Percentiles rank a stretch among this genome's conserved stretches.
These are phyloP conservation scores for Psilocybe tampanensis DNA, from an alignment of 768 basidiomycete species.

Conservation along the genomic window DNA sequence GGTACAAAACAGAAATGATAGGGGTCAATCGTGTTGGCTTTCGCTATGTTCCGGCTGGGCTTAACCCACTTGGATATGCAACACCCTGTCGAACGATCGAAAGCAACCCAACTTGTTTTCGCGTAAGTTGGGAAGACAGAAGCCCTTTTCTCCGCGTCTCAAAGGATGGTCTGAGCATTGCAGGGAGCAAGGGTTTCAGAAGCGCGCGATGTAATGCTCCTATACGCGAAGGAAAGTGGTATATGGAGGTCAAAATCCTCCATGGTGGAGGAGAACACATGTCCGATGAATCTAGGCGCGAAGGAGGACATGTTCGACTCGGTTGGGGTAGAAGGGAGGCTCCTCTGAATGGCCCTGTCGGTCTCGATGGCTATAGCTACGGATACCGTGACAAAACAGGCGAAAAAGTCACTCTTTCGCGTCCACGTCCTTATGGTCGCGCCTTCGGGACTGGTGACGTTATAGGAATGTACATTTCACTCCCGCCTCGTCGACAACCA, in stretches of 20 bases:
- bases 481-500: conserved; percentile 69
- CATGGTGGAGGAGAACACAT: conserved; percentile 68
- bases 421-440: conserved; percentile 76
- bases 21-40: conserved; percentile 78
- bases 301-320: conserved; percentile 84
- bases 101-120: conserved; percentile 65
- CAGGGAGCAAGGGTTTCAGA: conserved; percentile 88
- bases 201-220: conserved; percentile 90
- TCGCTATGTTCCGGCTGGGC: conserved; percentile 80
- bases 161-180: conserved; percentile 73
- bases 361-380: conserved; percentile 93
- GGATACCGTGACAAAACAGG: conserved; percentile 90
- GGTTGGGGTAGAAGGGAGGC: conserved; percentile 95
- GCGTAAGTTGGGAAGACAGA: conserved; percentile 92
- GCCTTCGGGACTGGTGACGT: conserved; percentile 83
- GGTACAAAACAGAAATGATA: conserved; percentile 69
- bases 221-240: conserved; percentile 90
- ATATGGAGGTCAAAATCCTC: conserved; percentile 86
- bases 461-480: conserved; percentile 90
- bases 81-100: conserved; percentile 81
- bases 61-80: conserved; percentile 57
- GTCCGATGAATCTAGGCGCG: conserved; percentile 48
- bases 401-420: conserved; percentile 85
- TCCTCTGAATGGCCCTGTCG: conserved; percentile 90
- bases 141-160: conserved; percentile 79